Percentiles rank a stretch among this genome's conserved stretches.
Conservation (phyloP, 2,329 filamentous ascomycete genomes). For the Pleomassaria siparia region DNA sequence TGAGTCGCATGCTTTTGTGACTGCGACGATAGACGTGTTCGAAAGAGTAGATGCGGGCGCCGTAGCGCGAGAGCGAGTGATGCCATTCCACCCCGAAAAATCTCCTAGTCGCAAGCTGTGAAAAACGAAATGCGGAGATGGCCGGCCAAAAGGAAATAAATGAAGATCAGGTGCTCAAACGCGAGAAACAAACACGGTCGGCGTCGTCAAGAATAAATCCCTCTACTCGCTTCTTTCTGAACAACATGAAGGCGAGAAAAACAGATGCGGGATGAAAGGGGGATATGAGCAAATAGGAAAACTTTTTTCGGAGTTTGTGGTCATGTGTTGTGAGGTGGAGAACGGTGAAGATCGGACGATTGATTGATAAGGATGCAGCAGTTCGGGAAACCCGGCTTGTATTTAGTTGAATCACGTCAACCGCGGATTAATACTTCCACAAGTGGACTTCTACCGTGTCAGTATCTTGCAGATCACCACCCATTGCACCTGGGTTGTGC, state of each 20-base stretch:
- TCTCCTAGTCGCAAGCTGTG: not conserved
- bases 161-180: no score
- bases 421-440: constrained; percentile 2
- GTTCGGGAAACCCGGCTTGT: constrained; percentile 7
- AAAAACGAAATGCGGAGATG: not conserved
- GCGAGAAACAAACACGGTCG: constrained; percentile 4
- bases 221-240: not conserved
- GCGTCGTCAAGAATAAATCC: constrained; percentile 6
- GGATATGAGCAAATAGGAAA: not conserved
- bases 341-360: constrained; percentile 3
- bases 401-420: not conserved
- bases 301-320: not conserved
- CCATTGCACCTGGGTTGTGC: not conserved
- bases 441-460: not conserved
- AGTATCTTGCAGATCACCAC: not conserved
- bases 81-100: constrained; percentile 7
- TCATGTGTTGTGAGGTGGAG: not conserved
- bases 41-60: constrained; percentile 18
- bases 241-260: constrained; percentile 6
- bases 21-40: constrained; percentile 6
- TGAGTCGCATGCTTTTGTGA: not conserved
- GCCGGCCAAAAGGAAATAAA: not conserved
- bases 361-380: constrained; percentile 4
- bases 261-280: not conserved
- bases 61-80: constrained; percentile 17